Evolutionary conservation across 164 flowering plant genomes (phyloP).

Genomic region (Cinnamomum chago): DNA sequence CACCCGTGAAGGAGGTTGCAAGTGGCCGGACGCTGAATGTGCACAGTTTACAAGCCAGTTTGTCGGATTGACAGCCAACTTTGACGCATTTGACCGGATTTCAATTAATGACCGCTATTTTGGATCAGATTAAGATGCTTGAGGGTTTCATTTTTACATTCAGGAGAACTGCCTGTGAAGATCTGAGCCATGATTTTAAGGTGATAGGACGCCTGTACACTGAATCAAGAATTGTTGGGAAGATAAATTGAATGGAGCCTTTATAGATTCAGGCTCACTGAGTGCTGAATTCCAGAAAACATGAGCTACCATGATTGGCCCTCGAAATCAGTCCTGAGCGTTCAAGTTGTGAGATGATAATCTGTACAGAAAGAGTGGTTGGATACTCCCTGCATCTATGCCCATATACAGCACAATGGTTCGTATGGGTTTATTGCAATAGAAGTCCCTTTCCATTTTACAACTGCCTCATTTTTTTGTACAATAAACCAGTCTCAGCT

Average conservation of each 20-base stretch:
- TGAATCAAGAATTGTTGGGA: not conserved
- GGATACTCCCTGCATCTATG: too few species aligned
- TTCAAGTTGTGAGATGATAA: too few species aligned
- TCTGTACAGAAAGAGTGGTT: too few species aligned
- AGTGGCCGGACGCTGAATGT: slow-evolving; percentile 95
- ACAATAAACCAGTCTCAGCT: too few species aligned
- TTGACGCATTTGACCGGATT: slow-evolving; percentile 87
- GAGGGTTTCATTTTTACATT: not conserved
- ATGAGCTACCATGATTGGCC: not conserved
- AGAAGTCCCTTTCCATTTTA: too few species aligned
- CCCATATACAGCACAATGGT: too few species aligned
- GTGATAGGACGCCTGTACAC: not conserved
- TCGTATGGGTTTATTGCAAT: too few species aligned
- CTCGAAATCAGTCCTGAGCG: too few species aligned
- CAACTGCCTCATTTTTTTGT: too few species aligned
- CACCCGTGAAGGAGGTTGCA: slow-evolving; percentile 73
- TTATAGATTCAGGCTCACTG: not conserved
- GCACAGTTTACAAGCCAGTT: slow-evolving; percentile 89
- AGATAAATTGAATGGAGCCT: not conserved
- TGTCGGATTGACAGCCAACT: slow-evolving; percentile 85
- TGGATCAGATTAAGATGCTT: slow-evolving; percentile 23
- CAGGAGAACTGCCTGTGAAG: not conserved
- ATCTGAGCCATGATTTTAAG: not conserved
- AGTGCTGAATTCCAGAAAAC: too few species aligned
- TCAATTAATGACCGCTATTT: slow-evolving; percentile 81